phyloP scores from a whole-genome alignment of 2,329 filamentous ascomycete species.

The Ophidiomyces ophidiicola region DNA sequence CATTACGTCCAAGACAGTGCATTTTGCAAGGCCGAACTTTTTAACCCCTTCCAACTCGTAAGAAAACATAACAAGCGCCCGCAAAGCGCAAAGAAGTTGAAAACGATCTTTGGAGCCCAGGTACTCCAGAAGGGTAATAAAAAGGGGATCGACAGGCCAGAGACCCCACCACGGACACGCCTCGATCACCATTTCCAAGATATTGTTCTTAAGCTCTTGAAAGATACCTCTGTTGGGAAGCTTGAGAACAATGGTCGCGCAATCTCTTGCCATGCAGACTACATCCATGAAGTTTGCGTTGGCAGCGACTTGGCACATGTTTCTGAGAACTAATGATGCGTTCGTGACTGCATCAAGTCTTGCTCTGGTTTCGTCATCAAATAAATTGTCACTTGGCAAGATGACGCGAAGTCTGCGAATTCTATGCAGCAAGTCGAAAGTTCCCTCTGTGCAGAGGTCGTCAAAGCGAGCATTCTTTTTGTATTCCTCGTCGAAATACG shows the following conservation, averaged over 20 bases:
- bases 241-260: slow-evolving; percentile 69
- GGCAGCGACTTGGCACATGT: slow-evolving; percentile 88
- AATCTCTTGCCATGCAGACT: slow-evolving; percentile 54
- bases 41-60: slow-evolving; percentile 76
- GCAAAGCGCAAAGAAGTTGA: slow-evolving; percentile 64
- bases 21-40: slow-evolving; percentile 56
- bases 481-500: slow-evolving; percentile 32
- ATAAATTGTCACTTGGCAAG: slow-evolving; percentile 52
- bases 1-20: slow-evolving; percentile 45
- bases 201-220: slow-evolving; percentile 79
- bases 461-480: slow-evolving; percentile 38
- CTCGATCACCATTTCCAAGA: slow-evolving; percentile 82
- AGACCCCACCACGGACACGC: slow-evolving; percentile 70
- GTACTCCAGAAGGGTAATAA: slow-evolving; percentile 54
- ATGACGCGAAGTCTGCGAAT: slow-evolving; percentile 52
- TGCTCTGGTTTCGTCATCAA: slow-evolving; percentile 58
- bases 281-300: slow-evolving; percentile 72
- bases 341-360: slow-evolving; percentile 68
- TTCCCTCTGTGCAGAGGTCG: slow-evolving; percentile 45
- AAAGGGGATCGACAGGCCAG: slow-evolving; percentile 62
- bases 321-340: slow-evolving; percentile 74
- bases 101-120: slow-evolving; percentile 61
- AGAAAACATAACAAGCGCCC: slow-evolving; percentile 73
- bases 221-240: slow-evolving; percentile 63
- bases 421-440: slow-evolving; percentile 57